Base-by-base conservation (phyloP, 805 yeast genomes). In the Candida yuanshanica region DNA sequence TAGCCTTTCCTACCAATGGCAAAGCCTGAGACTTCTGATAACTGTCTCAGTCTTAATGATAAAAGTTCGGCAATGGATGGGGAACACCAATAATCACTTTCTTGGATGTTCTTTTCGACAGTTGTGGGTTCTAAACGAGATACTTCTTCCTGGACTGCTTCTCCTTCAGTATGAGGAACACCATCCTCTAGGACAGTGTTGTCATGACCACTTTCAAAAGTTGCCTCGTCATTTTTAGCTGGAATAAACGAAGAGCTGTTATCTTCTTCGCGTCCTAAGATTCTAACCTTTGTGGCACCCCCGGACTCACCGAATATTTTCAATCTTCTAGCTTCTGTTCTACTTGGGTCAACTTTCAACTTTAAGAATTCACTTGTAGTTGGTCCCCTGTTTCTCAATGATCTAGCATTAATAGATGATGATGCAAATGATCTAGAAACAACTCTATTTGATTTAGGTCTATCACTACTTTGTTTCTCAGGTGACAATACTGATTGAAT, bases 81-180 rank as follows among this genome's bases (percentile, higher is more conserved):
- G 0, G 82, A 69, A 46, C 86, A 77, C 89, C 91, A 85, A 52
- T 84, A 84, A 3, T 74, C 84, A 5, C 42, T 43, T 7, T 45
- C 47, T 4, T 23, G 35, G 14, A 34, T 35, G 11, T 37, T 22
- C 4, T 33, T 27, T 14, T 40, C 32, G 13, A 22, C 35, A 3
- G 24, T 32, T 13, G 42, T 44, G 23, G 41, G 33, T 16, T 33
- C 43, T 7, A 12, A 13, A 2, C 11, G 20, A 33, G 26, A 24
- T 10, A 25, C 44, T 24, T 45, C 33, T 11, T 21, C 46, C 13
- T 41, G 36, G 17, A 33, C 14, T 29, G 25, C 18, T 8, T 20
- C 24, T 16, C 39, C 44, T 8, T 20, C 10, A 25, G 17, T 6
- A 20, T 33, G 7, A 24, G 36, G 37, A 6, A 11, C 24, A 10